Conservation (phyloP, 495 filamentous ascomycete genomes). For the Talaromyces trachyspermus region DNA sequence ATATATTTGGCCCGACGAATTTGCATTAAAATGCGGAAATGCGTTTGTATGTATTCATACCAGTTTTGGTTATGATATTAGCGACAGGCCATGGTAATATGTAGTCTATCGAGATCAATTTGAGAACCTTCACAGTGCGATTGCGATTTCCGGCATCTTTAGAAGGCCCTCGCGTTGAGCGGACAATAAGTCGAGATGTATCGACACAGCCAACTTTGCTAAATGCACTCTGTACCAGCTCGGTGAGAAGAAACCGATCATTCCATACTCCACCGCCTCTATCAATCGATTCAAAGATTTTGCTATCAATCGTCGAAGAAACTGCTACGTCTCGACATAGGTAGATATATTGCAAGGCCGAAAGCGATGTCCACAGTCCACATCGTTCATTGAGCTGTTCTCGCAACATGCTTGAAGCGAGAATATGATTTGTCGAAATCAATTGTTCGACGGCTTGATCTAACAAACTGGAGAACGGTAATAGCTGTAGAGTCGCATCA, state of each 20-base stretch:
- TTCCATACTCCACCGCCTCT: constrained; percentile 60
- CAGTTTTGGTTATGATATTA: constrained; percentile 62
- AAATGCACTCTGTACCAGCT: constrained; percentile 66
- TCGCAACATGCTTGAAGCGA: constrained; percentile 56
- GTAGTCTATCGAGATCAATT: constrained; percentile 51
- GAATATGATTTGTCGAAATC: constrained; percentile 64
- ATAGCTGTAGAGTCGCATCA: constrained; percentile 27
- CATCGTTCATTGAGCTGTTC: constrained; percentile 60
- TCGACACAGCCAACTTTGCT: constrained; percentile 43
- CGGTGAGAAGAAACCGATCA: constrained; percentile 75
- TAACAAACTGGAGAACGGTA: constrained; percentile 72
- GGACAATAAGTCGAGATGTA: constrained; percentile 50
- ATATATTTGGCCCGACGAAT: constrained; percentile 63
- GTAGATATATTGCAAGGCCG: constrained; percentile 64
- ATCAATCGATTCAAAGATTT: constrained; percentile 74
- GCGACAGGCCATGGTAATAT: constrained; percentile 77
- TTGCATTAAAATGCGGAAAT: constrained; percentile 73
- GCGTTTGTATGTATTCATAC: constrained; percentile 56
- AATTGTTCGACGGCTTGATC: constrained; percentile 58
- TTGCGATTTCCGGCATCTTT: constrained; percentile 11
- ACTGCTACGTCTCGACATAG: constrained; percentile 62
- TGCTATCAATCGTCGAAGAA: constrained; percentile 53
- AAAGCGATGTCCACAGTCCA: constrained; percentile 56
- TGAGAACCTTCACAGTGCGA: constrained; percentile 44
- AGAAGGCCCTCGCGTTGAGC: constrained; percentile 20